Evolutionary conservation across 2,329 filamentous ascomycete genomes (phyloP).

Genomic region (Hirsutella thompsonii): DNA sequence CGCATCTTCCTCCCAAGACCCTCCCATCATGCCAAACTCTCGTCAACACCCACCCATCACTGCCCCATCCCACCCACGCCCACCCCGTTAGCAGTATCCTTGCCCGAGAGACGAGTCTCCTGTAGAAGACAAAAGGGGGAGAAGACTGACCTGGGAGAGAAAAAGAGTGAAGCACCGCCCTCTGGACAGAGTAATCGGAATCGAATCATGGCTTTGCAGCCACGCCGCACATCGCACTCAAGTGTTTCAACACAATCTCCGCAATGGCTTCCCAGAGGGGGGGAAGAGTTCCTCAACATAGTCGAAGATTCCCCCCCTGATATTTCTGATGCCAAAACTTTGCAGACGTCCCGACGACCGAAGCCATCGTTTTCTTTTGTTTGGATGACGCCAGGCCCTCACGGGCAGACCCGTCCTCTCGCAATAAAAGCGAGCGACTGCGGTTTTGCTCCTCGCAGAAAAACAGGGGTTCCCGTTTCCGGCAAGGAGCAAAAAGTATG

Average conservation of each 20-base stretch:
- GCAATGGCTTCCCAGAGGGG: constrained; percentile 11
- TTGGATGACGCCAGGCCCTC: constrained; percentile 9
- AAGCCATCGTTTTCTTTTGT: too few relatives aligned
- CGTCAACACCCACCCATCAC: not conserved
- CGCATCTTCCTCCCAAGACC: too few relatives aligned
- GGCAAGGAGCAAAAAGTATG: too few relatives aligned
- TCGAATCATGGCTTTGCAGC: constrained; percentile 11
- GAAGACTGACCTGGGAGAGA: constrained; percentile 5
- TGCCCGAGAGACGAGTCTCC: not conserved
- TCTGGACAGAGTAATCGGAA: constrained; percentile 13
- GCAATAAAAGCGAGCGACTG: constrained; percentile 5
- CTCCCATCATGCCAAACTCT: too few relatives aligned
- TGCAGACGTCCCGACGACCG: constrained; percentile 10
- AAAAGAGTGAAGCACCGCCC: constrained; percentile 11
- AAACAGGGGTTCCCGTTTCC: too few relatives aligned
- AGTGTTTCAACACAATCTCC: constrained; percentile 12
- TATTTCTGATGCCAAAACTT: constrained; percentile 11
- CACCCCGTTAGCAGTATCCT: constrained; percentile 4
- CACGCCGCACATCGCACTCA: constrained; percentile 13
- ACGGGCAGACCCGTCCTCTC: constrained; percentile 12
- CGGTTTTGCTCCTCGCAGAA: constrained; percentile 4
- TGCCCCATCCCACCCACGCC: not conserved
- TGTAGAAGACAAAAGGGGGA: not conserved
- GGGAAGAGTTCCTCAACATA: too few relatives aligned
- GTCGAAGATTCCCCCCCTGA: constrained; percentile 6